Evolutionary conservation across 768 basidiomycete species (phyloP), one percentile per base, ranked within the genome.

Genomic region (Pleurotus tuber-regium): DNA sequence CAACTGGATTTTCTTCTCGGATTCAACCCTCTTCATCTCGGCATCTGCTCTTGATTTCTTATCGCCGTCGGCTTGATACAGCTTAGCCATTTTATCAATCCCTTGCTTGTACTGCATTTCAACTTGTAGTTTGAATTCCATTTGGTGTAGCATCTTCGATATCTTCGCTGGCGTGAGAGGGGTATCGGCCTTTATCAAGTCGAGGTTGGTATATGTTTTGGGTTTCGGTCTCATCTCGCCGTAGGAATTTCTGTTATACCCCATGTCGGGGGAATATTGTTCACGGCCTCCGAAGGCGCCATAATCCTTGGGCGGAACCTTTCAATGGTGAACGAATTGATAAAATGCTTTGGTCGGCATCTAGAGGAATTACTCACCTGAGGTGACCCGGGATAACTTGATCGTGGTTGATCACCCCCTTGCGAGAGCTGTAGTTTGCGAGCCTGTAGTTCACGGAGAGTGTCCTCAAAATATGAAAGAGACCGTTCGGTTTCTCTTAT

Each of bases 61-160:
- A 75, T 99, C 97, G 49, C 95, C 96, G 62, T 99, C 97, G 4
- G 89, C 91, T 61, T 92, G 86, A 67, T 98, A 98, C 26, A 98
- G 78, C 69, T 90, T 95, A 30, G 87, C 90, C 97, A 99, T 99
- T 76, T 98, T 98, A 72, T 98, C 95, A 57, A 98, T 97, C 35
- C 97, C 97, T 66, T 87, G 82, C 77, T 95, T 96, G 77, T 98
- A 98, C 71, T 98, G 94, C 73, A 89, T 83, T 71, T 99, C 97
- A 57, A 99, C 92, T 68, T 96, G 92, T 50, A 98, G 84, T 73
- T 99, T 99, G 82, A 98, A 99, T 70, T 98, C 95, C 55, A 99
- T 86, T 69, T 98, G 95, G 70, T 98, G 95, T 43, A 98, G 83
- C 95, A 98, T 98, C 59, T 84, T 84, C 35, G 93, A 91, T 66